A percentile compares a stretch with the other conserved stretches of the same genome.
Conservation (phyloP, 2,329 filamentous ascomycete species). For the Apiospora sp. region DNA sequence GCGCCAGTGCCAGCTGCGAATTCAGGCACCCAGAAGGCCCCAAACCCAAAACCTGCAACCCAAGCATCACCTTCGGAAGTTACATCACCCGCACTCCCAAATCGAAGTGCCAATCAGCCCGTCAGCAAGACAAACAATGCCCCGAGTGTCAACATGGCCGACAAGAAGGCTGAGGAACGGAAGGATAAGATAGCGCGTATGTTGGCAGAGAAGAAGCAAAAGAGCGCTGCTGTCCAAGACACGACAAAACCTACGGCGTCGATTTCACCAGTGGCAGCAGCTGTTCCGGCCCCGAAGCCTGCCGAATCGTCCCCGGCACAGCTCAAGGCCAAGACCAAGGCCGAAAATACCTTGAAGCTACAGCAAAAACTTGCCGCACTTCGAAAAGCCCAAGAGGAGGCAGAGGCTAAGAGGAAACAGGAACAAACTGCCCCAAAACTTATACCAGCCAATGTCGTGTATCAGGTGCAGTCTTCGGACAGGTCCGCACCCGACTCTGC, state of each 20-base stretch:
- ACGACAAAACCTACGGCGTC: slow-evolving; percentile 32
- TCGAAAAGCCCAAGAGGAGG: slow-evolving; percentile 55
- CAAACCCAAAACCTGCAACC: neutral
- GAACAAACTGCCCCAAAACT: slow-evolving; percentile 27
- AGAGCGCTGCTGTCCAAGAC: slow-evolving; percentile 30
- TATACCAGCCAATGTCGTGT: slow-evolving; percentile 19
- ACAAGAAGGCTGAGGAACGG: slow-evolving; percentile 44
- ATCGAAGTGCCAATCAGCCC: neutral
- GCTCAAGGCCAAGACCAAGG: slow-evolving; percentile 59
- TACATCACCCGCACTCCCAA: neutral
- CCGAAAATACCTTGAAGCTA: slow-evolving; percentile 74
- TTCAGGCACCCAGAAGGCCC: neutral
- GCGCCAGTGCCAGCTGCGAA: slow-evolving; percentile 20
- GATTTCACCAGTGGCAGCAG: slow-evolving; percentile 27
- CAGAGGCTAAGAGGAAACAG: slow-evolving; percentile 38
- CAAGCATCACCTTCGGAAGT: slow-evolving; percentile 27
- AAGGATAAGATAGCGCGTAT: slow-evolving; percentile 46
- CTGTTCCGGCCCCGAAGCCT: slow-evolving; percentile 26
- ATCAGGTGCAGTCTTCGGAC: slow-evolving; percentile 6
- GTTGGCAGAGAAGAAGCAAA: slow-evolving; percentile 44
- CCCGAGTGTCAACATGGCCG: slow-evolving; percentile 31
- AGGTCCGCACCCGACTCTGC: neutral
- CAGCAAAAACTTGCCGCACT: slow-evolving; percentile 82
- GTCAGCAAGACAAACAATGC: slow-evolving; percentile 23
- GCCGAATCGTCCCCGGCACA: slow-evolving; percentile 23